Conservation (phyloP, 1,284 basidiomycete species). For the Fistulinella cinereoalba region DNA sequence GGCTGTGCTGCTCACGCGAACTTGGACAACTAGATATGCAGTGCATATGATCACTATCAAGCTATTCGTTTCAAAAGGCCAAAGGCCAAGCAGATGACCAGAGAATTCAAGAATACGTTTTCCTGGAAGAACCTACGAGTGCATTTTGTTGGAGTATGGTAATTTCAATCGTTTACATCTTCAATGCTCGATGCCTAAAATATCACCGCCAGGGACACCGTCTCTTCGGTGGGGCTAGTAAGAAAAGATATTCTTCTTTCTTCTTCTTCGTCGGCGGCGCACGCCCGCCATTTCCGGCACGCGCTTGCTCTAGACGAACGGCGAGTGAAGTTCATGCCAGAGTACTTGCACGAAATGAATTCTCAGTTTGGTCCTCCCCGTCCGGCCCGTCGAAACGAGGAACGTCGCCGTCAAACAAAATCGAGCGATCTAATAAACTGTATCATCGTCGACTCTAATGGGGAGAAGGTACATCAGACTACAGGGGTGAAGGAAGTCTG, state of each 20-base stretch:
- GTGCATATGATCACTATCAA: conserved; percentile 22
- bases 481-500: conserved; percentile 26
- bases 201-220: conserved; percentile 17
- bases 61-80: conserved; percentile 7
- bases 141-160: conserved; percentile 37
- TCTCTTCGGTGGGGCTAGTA: conserved; percentile 30
- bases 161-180: background rate
- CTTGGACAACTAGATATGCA: background rate
- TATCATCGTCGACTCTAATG: background rate
- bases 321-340: conserved; percentile 38
- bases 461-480: background rate
- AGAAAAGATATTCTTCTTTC: conserved; percentile 21
- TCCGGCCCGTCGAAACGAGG: too few relatives aligned
- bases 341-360: conserved; percentile 26
- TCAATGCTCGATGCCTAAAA: background rate
- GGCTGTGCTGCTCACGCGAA: too few relatives aligned
- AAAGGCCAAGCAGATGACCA: conserved; percentile 13
- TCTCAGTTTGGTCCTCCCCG: too few relatives aligned
- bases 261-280: conserved; percentile 14
- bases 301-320: conserved; percentile 34
- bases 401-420: too few relatives aligned
- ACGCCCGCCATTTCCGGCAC: conserved; percentile 27
- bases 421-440: background rate
- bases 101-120: conserved; percentile 22
- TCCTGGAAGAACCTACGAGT: conserved; percentile 19